Base-by-base conservation (phyloP, 352 stramenopile species). In the Globisporangium heterothallicum region DNA sequence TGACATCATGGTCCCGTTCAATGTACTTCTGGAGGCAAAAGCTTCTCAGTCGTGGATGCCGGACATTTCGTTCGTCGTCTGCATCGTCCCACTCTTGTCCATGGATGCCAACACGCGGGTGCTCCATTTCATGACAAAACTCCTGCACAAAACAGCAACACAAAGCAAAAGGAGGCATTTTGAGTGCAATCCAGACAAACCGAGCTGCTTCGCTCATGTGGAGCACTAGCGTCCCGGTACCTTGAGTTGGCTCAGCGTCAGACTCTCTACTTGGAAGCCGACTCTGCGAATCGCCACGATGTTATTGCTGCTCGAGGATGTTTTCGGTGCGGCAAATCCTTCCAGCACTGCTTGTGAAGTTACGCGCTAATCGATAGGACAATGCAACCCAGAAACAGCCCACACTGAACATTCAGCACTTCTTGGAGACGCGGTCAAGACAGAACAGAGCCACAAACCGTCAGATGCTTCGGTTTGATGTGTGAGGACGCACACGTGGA, bases 21-120 rank as follows among this genome's bases (percentile, higher is more conserved):
- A 84, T 35, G 40, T 69, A 64, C 18, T 45, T 49, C 24, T 86
- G 75, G 3, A 86, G 32, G 24, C 75, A 84, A 38, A 84, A 84
- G 12, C 56, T 50, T 29, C 21, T 34, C 3, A 25, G 27, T 24
- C 19, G 44, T 2, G 16, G 3, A 35, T 26, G n/a, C 8, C 40
- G 7, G 9, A 3, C 41, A 34, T 21, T 45, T n/a, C 19, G 19
- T 22, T 43, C 8, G 27, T 22, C 32, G 14, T 32, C 27, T 4
- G 19, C 44, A 22, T 51, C 9, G 21, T 42, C 21, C 50, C 26
- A 61, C 18, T 56, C 53, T 1, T 49, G 16, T 6, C 36, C 49
- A 14, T 34, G 52, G 34, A 32, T 16, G 25, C 38, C 13, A 26
- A 48, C 53, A 18, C 42, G 47, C 24, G 69, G 59, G 4, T 61